Evolutionary conservation across 768 basidiomycete species (phyloP).

Genomic region (Hortiboletus campestris): DNA sequence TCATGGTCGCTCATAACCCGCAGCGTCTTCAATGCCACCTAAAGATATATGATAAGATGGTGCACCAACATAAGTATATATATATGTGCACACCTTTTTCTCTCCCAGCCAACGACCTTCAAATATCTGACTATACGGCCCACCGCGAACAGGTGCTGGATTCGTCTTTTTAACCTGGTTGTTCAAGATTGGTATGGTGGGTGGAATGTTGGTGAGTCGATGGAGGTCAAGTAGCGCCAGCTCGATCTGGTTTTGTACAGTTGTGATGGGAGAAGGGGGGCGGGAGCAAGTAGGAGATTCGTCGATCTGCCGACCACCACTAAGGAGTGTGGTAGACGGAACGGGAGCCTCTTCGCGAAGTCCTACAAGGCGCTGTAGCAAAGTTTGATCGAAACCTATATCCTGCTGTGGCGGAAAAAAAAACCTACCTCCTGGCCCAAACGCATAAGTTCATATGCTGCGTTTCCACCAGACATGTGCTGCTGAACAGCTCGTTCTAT

Average conservation of each 20-base stretch:
- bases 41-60: not conserved
- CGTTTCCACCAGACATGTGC: slow-evolving; percentile 40
- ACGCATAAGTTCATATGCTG: slow-evolving; percentile 49
- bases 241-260: slow-evolving; percentile 40
- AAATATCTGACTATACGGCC: slow-evolving; percentile 55
- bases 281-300: slow-evolving; percentile 22
- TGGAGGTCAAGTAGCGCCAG: slow-evolving; percentile 48
- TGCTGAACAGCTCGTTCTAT: slow-evolving; percentile 37
- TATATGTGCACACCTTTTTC: slow-evolving; percentile 40
- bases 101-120: slow-evolving; percentile 54
- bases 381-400: not conserved
- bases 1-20: slow-evolving; percentile 46
- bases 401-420: not conserved
- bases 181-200: slow-evolving; percentile 50
- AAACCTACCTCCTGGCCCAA: slow-evolving; percentile 46
- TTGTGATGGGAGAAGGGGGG: slow-evolving; percentile 23
- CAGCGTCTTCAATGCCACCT: slow-evolving; percentile 60
- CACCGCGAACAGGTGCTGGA: slow-evolving; percentile 44
- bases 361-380: slow-evolving; percentile 23
- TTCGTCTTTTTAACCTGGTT: slow-evolving; percentile 45
- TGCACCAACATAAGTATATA: not conserved
- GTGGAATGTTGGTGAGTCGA: slow-evolving; percentile 50
- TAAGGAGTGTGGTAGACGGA: slow-evolving; percentile 15
- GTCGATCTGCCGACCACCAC: slow-evolving; percentile 18
- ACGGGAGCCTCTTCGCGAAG: slow-evolving; percentile 4